Evolutionary conservation across 805 yeast species (phyloP), one percentile per base, ranked within the genome.

Genomic region (Myxozyma udenii): DNA sequence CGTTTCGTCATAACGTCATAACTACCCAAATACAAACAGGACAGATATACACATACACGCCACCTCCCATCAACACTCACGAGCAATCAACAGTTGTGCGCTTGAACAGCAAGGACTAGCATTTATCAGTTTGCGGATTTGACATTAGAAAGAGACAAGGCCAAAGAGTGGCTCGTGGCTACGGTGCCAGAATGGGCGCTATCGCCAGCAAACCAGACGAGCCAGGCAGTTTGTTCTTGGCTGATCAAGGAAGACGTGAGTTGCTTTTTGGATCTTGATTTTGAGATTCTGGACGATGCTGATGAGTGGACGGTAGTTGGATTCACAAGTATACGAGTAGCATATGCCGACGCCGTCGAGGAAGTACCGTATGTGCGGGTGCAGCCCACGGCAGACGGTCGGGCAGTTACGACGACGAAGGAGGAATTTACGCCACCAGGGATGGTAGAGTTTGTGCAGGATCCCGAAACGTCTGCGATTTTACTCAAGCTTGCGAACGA

Each of bases 391-490:
- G 33, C 33, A 28, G 33, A 28, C 14, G 12, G 14, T 28, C 33
- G 33, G 14, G 12, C 9, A 28, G 9, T 9, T 28, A 28, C 14
- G 14, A 28, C 14, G 9, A 9, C 9, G 14, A 28, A 28, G 14
- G 33, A 28, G 9, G 9, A 9, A 28, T 9, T 14, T 9, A 9
- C 33, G 14, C 14, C 33, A 28, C 24, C 50, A 37, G 36, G 50
- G 4, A 41, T 55, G 51, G 35, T 53, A 12, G 58, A 55, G 35
- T 55, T 42, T 26, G 54, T 55, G 14, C 60, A 55, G 35, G 60
- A 55, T 37, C 35, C 46, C 28, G 53, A 51, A 11, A 44, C 50
- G 14, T 37, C 48, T 38, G 7, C 35, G 23, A 28, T 44, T 7
- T 28, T 28, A 28, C 51, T 46, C 22, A 57, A 57, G 44, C 33